Percentiles rank a stretch among this genome's conserved stretches.
Conservation (phyloP, 2,329 filamentous ascomycete species). For the Aspergillaceae sp. region DNA sequence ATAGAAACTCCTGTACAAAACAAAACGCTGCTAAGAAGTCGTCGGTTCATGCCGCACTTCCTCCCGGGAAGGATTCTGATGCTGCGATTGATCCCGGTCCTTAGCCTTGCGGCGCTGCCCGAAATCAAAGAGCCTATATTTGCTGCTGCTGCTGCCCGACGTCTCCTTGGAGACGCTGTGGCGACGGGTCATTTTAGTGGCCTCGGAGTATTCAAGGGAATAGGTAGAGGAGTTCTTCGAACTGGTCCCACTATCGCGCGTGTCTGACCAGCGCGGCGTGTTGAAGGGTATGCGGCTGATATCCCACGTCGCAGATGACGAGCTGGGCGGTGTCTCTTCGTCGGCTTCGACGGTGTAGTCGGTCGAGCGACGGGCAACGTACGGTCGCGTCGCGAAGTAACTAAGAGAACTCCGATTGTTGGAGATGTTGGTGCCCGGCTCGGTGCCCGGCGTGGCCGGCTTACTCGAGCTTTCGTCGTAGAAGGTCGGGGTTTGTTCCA, state of each 20-base stretch:
- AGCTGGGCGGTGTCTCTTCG: conserved; percentile 40
- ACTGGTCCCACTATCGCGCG: conserved; percentile 35
- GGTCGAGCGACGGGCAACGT: conserved; percentile 32
- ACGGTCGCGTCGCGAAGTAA: conserved; percentile 30
- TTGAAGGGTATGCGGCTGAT: conserved; percentile 33
- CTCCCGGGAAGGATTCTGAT: conserved; percentile 21
- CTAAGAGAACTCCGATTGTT: conserved; percentile 35
- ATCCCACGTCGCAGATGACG: conserved; percentile 37
- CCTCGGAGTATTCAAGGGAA: conserved; percentile 34
- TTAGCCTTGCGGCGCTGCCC: conserved; percentile 35
- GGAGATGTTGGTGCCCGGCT: too few species aligned
- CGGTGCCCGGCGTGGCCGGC: conserved; percentile 24
- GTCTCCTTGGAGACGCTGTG: conserved; percentile 32
- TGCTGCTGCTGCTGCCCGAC: conserved; percentile 16
- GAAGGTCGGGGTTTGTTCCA: conserved; percentile 36
- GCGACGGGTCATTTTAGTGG: conserved; percentile 23
- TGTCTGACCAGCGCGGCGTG: conserved; percentile 32
- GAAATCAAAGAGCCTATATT: conserved; percentile 38
- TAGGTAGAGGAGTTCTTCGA: conserved; percentile 42
- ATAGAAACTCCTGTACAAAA: not conserved
- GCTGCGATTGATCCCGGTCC: conserved; percentile 28
- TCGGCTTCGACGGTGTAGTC: conserved; percentile 30
- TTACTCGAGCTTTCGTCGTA: conserved; percentile 34
- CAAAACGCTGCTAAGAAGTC: conserved; percentile 9
- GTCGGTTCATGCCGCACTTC: conserved; percentile 22